Base-by-base conservation (phyloP, 2,329 filamentous ascomycete genomes). In the Cladorrhinum sp. region DNA sequence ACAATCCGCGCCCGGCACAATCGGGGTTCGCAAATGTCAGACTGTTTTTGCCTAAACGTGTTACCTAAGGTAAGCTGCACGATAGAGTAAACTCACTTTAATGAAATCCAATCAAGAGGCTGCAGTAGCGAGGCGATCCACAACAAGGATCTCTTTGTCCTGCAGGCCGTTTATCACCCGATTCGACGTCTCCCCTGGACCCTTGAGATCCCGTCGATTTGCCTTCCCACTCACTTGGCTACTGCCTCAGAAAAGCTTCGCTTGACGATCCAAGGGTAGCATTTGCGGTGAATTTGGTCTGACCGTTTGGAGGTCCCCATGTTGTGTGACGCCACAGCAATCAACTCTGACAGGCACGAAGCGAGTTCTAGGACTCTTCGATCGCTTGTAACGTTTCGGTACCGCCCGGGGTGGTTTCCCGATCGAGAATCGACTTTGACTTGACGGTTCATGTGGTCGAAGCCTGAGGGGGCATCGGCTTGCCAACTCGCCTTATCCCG, bases 41-140 rank as follows among this genome's bases (percentile, higher is more conserved):
- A 23, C 39, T 23, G 39, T 23, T 57, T 57, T 57, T 57, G 54
- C 36, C 54, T 57, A 57, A 57, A 57, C 21, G 10, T 14, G 18
- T 23, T 26, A 48, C 24, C 39, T 57, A 49, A 24, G 7, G 30
- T 18, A 42, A 20, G 26, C 20, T 55, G 54, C 54, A 57, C 21
- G 23, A 48, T 57, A 57, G 5, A 57, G 54, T 57, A 18, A 48
- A 28, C 7, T 7, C 26, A 24, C 20, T 49, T 16, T 26, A 20
- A 26, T 49, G 14, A 28, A 49, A 48, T 23, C 54, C 54, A 57
- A 57, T 57, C 54, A 57, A 49, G 39, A 28, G 39, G 3, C 14
- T 49, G 39, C 54, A 57, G 54, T 57, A 57, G 39, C 54, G 54
- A 57, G 18, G 14, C 14, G 9, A 26, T 51, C 49, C 36, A 26